Evolutionary conservation across 331 rosid genomes (phyloP).

Genomic region (Saraca asoca): DNA sequence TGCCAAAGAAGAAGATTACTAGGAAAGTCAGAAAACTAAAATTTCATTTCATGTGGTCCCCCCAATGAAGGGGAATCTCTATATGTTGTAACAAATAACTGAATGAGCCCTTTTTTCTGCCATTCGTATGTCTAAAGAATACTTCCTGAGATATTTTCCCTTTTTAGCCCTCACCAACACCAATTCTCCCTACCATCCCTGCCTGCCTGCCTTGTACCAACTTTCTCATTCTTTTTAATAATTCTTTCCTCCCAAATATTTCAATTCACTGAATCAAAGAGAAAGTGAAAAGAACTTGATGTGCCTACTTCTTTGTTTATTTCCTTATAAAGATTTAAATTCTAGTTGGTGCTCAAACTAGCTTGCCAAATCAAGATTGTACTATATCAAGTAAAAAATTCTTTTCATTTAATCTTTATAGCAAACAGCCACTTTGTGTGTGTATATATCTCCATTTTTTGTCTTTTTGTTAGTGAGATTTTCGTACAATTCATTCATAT

Average conservation of each 20-base stretch:
- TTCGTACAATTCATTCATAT: constrained; percentile 33
- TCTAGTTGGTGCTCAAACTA: not conserved
- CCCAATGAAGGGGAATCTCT: constrained; percentile 40
- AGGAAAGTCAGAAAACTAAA: not conserved
- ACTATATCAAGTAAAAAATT: constrained; percentile 14
- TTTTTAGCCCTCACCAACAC: constrained; percentile 24
- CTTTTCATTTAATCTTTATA: not conserved
- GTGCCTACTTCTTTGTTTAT: constrained; percentile 1
- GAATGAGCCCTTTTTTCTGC: constrained; percentile 23
- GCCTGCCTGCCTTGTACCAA: not conserved
- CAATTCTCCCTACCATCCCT: constrained; percentile 25
- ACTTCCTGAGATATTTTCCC: constrained; percentile 27
- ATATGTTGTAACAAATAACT: constrained; percentile 32
- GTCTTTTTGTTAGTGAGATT: constrained; percentile 28
- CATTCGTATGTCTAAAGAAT: constrained; percentile 27
- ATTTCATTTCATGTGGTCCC: constrained; percentile 46
- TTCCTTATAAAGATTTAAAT: not conserved
- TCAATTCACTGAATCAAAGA: not conserved
- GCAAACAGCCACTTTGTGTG: not conserved
- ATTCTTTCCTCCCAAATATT: no score
- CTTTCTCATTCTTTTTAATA: not conserved
- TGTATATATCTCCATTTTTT: not conserved
- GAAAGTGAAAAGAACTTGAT: not conserved
- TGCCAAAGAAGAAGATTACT: no score
- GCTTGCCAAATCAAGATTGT: not conserved